Conservation (phyloP, 2,329 filamentous ascomycete species). For the Bertia moriformis region DNA sequence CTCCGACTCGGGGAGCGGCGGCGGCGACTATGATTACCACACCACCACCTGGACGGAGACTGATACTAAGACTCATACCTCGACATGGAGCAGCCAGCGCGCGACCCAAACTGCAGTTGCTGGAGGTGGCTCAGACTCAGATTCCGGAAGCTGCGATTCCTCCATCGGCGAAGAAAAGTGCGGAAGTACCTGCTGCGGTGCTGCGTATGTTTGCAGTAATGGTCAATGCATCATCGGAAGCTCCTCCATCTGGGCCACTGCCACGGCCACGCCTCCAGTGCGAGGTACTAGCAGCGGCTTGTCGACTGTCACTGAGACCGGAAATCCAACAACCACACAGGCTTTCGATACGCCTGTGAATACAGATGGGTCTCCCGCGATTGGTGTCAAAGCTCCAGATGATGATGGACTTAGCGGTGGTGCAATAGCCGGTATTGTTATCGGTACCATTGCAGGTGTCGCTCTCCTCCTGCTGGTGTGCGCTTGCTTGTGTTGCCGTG, state of each 20-base stretch:
- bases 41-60: neutral
- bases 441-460: neutral
- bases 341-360: neutral
- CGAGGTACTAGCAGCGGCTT: neutral
- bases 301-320: neutral
- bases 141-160: neutral
- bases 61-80: neutral
- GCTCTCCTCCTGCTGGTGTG: neutral
- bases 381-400: neutral
- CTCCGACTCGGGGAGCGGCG: neutral
- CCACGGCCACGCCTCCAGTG: neutral
- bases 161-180: neutral
- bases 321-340: neutral
- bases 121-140: too few relatives aligned
- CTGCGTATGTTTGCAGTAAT: neutral
- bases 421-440: slow-evolving; percentile 1
- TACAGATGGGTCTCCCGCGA: neutral
- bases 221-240: neutral
- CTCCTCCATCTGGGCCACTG: neutral
- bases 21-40: neutral
- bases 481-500: neutral
- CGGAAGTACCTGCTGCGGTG: neutral
- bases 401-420: neutral
- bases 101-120: neutral
- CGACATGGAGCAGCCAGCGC: neutral